These are phyloP conservation scores for Drechslera avenae DNA, from an alignment of 2,329 filamentous ascomycete genomes.

Conservation along the genomic window DNA sequence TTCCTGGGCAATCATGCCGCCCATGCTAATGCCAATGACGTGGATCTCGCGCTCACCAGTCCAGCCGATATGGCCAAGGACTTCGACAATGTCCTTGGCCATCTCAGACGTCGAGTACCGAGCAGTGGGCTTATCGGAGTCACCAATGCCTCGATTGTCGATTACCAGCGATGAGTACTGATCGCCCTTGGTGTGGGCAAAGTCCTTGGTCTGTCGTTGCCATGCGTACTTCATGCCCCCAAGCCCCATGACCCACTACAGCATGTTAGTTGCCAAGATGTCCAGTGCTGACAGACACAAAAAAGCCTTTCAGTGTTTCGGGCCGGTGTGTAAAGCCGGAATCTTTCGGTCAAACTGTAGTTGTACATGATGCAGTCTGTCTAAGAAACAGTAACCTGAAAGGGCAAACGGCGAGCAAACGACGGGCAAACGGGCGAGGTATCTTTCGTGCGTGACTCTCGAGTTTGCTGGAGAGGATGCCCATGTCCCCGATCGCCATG, in stretches of 20 bases:
- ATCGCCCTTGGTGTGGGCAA: conserved; percentile 71
- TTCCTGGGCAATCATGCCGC: conserved; percentile 92
- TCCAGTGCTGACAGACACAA: not conserved
- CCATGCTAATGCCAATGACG: conserved; percentile 79
- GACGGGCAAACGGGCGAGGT: not conserved
- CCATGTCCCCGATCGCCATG: too few relatives aligned
- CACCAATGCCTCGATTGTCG: conserved; percentile 86
- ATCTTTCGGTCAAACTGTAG: too few relatives aligned
- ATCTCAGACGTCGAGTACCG: conserved; percentile 85
- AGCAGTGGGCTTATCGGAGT: conserved; percentile 73
- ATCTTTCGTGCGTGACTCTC: too few relatives aligned
- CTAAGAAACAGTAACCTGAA: too few relatives aligned
- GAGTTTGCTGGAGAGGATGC: too few relatives aligned
- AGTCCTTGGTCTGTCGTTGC: conserved; percentile 83
- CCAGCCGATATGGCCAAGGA: conserved; percentile 74
- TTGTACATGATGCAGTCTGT: too few relatives aligned
- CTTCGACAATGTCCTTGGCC: conserved; percentile 76
- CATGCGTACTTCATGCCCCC: conserved; percentile 71
- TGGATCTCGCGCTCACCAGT: conserved; percentile 64
- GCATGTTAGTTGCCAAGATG: conserved; percentile 15
- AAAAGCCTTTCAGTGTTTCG: not conserved
- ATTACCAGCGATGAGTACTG: conserved; percentile 76
- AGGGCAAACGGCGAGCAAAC: not conserved
- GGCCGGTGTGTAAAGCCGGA: too few relatives aligned
- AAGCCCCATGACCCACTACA: conserved; percentile 79